phyloP scores from a whole-genome alignment of 805 yeast genomes.

The Dipodascus albidus region DNA sequence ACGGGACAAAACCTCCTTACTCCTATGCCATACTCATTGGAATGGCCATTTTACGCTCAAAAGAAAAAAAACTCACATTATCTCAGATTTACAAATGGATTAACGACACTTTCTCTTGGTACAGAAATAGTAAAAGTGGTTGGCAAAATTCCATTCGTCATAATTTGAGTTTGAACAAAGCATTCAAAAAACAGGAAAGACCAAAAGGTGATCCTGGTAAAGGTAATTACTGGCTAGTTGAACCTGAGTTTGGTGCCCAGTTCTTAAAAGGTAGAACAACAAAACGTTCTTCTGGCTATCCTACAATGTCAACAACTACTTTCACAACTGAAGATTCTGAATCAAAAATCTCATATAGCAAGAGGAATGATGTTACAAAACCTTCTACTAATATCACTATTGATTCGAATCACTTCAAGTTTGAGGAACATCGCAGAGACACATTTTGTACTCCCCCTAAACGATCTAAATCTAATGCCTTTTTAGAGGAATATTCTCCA shows the following conservation, averaged over 20 bases:
- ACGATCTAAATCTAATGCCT: not conserved
- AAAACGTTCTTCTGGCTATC: slow-evolving; percentile 1
- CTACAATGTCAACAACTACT: not conserved
- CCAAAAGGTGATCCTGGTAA: slow-evolving; percentile 48
- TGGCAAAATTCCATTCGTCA: slow-evolving; percentile 98
- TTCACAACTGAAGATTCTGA: not conserved
- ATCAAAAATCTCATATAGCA: not conserved
- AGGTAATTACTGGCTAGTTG: slow-evolving; percentile 90
- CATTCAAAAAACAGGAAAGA: slow-evolving; percentile 81
- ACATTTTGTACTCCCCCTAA: not conserved
- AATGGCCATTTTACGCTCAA: slow-evolving; percentile 77
- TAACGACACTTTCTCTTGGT: slow-evolving; percentile 70
- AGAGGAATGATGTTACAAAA: not conserved
- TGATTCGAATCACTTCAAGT: not conserved
- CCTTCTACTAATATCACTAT: not conserved
- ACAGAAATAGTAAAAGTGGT: slow-evolving; percentile 70
- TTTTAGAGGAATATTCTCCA: not conserved
- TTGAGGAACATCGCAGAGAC: slow-evolving; percentile 1
- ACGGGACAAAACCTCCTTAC: slow-evolving; percentile 76
- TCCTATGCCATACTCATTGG: slow-evolving; percentile 92
- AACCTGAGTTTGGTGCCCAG: slow-evolving; percentile 66
- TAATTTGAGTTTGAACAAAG: slow-evolving; percentile 84
- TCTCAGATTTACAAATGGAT: slow-evolving; percentile 92
- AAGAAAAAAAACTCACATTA: slow-evolving; percentile 55
- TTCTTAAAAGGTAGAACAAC: slow-evolving; percentile 37